Percentiles rank a stretch among this genome's conserved stretches.
Conservation (phyloP, 768 basidiomycete genomes). For the Exidia glandulosa region DNA sequence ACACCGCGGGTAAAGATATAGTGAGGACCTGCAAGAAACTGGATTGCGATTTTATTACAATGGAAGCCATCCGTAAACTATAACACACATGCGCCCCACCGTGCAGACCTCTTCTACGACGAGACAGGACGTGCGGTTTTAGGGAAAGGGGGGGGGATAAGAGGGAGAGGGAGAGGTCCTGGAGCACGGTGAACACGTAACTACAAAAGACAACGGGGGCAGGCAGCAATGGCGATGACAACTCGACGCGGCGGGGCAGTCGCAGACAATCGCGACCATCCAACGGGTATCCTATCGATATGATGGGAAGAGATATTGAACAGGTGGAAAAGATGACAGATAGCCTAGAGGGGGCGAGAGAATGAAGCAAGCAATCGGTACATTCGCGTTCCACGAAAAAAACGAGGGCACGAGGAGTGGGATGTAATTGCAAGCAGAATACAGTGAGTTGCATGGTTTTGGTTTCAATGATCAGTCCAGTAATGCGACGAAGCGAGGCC, state of each 20-base stretch:
- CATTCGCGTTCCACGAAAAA: no score
- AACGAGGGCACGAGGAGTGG: background rate
- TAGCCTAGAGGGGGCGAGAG: background rate
- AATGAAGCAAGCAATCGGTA: background rate
- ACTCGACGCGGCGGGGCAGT: background rate
- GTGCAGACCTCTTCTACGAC: conserved; percentile 1
- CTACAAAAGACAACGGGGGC: background rate
- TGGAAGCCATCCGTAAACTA: background rate
- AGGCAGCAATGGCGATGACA: background rate
- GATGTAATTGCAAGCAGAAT: background rate
- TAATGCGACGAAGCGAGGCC: background rate
- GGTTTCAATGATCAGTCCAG: background rate
- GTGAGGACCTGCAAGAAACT: no score
- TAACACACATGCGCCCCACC: background rate
- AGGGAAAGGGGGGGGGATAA: background rate
- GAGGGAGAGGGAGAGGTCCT: background rate
- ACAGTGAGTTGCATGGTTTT: background rate
- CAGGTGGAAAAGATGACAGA: background rate
- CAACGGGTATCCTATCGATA: conserved; percentile 1
- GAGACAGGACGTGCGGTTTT: no score
- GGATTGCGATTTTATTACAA: conserved; percentile 1
- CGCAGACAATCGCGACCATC: background rate
- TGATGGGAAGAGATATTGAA: background rate
- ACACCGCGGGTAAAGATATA: no score
- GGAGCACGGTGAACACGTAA: background rate